Base-by-base conservation (phyloP, 768 basidiomycete species). In the Collybia sp. region DNA sequence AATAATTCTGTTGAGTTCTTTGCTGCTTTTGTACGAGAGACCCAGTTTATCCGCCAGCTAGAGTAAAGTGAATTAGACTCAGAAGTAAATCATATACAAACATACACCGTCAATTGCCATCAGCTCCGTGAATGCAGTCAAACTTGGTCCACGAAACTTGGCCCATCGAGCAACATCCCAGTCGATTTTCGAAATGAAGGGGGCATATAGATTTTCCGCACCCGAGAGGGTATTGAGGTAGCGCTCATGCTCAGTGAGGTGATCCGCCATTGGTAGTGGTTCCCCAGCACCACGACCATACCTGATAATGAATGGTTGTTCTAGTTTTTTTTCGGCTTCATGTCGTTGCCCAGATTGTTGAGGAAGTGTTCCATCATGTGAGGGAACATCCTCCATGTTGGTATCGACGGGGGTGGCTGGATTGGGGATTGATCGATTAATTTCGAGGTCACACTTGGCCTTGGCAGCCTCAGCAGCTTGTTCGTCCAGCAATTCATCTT, bases 161-260 rank as follows among this genome's bases (percentile, higher is more conserved):
- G 63, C 64, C 63, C 66, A 65, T 12, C 38, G 32, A 0, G 60
- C 65, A 35, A 68, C 11, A 16, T 63, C 57, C 62, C 61, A 68
- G 35, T 67, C 61, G 8, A 60, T 39, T 19, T 51, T 13, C 10
- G 58, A 65, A 0, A 13, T 3, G 43, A 68, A 67, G 0, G 60
- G 66, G 0, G 56, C 53, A 40, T 47, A 58, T 5, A 44, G 53
- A 33, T 51, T 58, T 10, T 6, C 10, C 6, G 35, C 13, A 4
- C 10, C 17, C n/a, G 25, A 8, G 25, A 25, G 25, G 25, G 25
- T 25, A 25, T 25, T 25, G 25, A 25, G 25, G 25, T 25, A 25
- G 25, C 8, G 25, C 25, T 25, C 25, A 25, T 25, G 25, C 8
- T 25, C 25, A 8, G 25, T 25, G 25, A 8, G 8, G 25, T 25